A percentile compares a stretch with the other conserved stretches of the same genome.
Evolutionary conservation across 2,329 filamentous ascomycete species (phyloP).

Genomic region (Aureobasidium zeae): DNA sequence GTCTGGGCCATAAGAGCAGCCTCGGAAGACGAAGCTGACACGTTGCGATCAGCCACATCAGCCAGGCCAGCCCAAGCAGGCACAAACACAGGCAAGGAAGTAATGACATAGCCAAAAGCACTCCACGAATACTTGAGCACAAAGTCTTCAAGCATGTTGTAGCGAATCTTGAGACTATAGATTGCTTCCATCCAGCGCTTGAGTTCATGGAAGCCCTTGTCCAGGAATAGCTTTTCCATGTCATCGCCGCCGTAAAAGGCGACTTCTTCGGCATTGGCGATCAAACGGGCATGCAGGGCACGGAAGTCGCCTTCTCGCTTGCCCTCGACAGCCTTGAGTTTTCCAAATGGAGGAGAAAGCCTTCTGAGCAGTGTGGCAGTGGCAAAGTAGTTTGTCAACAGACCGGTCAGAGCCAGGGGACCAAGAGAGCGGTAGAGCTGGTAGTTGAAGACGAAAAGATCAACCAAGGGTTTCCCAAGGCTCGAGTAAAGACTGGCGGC

Average conservation of each 20-base stretch:
- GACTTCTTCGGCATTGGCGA: conserved; percentile 95
- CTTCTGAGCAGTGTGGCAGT: conserved; percentile 83
- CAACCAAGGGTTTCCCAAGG: conserved; percentile 94
- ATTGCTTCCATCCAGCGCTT: conserved; percentile 98
- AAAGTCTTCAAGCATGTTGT: conserved; percentile 98
- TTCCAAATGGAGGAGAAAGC: conserved; percentile 90
- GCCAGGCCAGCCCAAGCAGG: conserved; percentile 86
- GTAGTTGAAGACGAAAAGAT: conserved; percentile 95
- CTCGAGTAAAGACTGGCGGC: conserved; percentile 92
- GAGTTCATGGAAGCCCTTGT: conserved; percentile 83
- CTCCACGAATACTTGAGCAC: conserved; percentile 98
- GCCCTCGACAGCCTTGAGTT: conserved; percentile 91
- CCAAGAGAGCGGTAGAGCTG: conserved; percentile 89
- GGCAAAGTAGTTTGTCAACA: conserved; percentile 86
- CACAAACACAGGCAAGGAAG: conserved; percentile 85
- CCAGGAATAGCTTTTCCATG: conserved; percentile 87
- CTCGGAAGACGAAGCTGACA: conserved; percentile 10
- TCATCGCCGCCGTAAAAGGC: conserved; percentile 95
- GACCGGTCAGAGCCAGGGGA: conserved; percentile 72
- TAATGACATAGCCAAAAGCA: conserved; percentile 89
- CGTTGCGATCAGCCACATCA: conserved; percentile 26
- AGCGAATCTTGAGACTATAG: conserved; percentile 93
- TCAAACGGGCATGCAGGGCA: conserved; percentile 78
- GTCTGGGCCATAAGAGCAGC: conserved; percentile 12
- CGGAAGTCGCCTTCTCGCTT: conserved; percentile 93